Conservation (phyloP, 805 yeast species). For the Lachancea mirantina region DNA sequence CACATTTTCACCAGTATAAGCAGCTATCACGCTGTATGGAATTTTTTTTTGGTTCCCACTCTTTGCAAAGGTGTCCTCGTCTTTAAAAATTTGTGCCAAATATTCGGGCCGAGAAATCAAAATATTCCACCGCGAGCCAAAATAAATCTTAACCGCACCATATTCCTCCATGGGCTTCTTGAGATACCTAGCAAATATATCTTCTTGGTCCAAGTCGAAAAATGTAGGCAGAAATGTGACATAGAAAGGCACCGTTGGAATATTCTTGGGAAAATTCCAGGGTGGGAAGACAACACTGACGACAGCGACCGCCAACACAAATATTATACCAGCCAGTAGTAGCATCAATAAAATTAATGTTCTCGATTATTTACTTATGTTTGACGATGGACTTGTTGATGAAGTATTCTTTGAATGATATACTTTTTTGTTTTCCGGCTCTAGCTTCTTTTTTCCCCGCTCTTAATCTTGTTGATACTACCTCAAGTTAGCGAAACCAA, state of each 20-base stretch:
- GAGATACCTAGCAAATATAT: conserved; percentile 39
- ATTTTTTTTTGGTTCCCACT: conserved; percentile 56
- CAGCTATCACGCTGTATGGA: conserved; percentile 46
- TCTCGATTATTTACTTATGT: too few species aligned
- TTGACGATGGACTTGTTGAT: too few species aligned
- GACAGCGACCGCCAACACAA: conserved; percentile 5
- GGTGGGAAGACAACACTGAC: conserved; percentile 38
- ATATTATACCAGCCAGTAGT: conserved; percentile 2
- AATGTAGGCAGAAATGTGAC: conserved; percentile 43
- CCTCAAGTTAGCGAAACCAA: too few species aligned
- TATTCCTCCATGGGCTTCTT: conserved; percentile 39
- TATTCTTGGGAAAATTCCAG: conserved; percentile 41
- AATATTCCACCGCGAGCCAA: conserved; percentile 57
- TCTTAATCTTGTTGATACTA: too few species aligned
- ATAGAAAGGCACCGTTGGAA: conserved; percentile 58
- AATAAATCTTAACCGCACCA: conserved; percentile 54
- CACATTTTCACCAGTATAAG: conserved; percentile 54
- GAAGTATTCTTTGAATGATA: too few species aligned
- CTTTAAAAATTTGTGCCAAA: conserved; percentile 39
- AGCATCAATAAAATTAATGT: conserved; percentile 1
- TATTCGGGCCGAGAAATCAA: conserved; percentile 44
- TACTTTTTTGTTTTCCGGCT: too few species aligned
- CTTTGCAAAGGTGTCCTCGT: conserved; percentile 46
- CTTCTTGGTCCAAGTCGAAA: conserved; percentile 41
- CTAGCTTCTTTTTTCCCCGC: too few species aligned